Conservation (phyloP, 371 early-diverging fungal species). For the Mucor lusitanicus region DNA sequence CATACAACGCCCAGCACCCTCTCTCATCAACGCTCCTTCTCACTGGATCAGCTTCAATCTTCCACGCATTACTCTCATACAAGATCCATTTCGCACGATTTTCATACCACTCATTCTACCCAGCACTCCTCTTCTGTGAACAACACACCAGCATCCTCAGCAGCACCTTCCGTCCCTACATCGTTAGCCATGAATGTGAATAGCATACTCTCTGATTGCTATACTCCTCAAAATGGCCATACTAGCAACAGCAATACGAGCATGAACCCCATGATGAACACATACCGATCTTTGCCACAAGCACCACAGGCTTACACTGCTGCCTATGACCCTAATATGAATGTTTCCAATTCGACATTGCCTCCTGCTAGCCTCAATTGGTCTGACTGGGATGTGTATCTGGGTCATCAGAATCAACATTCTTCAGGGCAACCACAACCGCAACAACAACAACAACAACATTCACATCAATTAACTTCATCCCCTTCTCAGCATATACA, state of each 20-base stretch:
- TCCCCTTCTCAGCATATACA: constrained; percentile 1
- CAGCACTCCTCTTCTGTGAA: neutral
- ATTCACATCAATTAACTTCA: neutral
- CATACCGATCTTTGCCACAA: constrained; percentile 1
- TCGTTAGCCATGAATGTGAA: neutral
- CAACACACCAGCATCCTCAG: neutral
- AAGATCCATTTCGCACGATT: constrained; percentile 6
- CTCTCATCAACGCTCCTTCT: constrained; percentile 13
- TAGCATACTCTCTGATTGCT: neutral
- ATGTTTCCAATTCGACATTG: constrained; percentile 8
- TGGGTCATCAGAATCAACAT: constrained; percentile 15
- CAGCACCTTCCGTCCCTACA: neutral
- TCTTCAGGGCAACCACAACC: neutral
- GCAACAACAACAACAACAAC: neutral
- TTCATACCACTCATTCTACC: neutral
- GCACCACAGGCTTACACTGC: constrained; percentile 7
- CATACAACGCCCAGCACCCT: neutral
- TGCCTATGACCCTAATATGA: constrained; percentile 11
- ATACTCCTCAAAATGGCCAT: neutral
- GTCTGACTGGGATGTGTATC: constrained; percentile 27
- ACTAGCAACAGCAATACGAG: neutral
- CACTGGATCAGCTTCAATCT: constrained; percentile 2
- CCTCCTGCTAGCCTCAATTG: constrained; percentile 26
- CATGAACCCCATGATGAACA: neutral
- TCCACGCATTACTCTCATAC: constrained; percentile 6